phyloP scores from a whole-genome alignment of 148 eudicot species.

The Nepenthes mirabilis region DNA sequence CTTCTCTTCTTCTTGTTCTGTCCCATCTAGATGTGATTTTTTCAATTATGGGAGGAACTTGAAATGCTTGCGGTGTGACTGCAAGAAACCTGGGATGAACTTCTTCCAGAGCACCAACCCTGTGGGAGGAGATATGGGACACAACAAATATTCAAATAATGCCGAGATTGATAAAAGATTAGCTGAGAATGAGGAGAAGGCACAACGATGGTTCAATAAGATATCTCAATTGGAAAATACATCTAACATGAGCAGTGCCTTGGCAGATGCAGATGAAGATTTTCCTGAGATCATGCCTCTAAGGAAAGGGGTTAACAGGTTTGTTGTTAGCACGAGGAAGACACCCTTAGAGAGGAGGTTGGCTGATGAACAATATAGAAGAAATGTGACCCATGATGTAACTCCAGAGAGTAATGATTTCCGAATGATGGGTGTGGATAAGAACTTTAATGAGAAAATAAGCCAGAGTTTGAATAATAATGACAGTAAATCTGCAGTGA shows the following conservation, averaged over 20 bases:
- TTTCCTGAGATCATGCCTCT: conserved; percentile 33
- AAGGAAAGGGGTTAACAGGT: conserved; percentile 26
- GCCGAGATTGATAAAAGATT: conserved; percentile 13
- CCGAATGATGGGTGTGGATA: conserved; percentile 10
- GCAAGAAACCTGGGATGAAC: conserved; percentile 38
- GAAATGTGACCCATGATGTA: conserved; percentile 6
- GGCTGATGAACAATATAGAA: conserved; percentile 16
- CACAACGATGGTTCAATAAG: conserved; percentile 45
- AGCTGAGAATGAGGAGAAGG: conserved; percentile 33
- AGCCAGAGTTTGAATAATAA: conserved; percentile 8
- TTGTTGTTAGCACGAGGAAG: conserved; percentile 1
- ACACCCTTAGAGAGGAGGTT: conserved; percentile 4
- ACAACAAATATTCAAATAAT: conserved; percentile 10
- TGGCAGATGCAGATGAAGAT: conserved; percentile 26
- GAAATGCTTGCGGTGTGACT: conserved; percentile 71
- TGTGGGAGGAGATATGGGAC: conserved; percentile 7
- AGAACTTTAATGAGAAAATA: conserved; percentile 7
- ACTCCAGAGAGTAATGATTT: conserved; percentile 4
- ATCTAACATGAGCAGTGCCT: conserved; percentile 22
- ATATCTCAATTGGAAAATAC: conserved; percentile 28
- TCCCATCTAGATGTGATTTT: conserved; percentile 58
- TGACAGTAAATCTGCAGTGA: conserved; percentile 3
- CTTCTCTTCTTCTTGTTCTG: conserved; percentile 6
- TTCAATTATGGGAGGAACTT: conserved; percentile 55
- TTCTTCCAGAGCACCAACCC: conserved; percentile 2